Percentiles rank a stretch among this genome's conserved stretches.
Conservation (phyloP, 2,329 filamentous ascomycete genomes). For the Arthrobotrys musiformis region DNA sequence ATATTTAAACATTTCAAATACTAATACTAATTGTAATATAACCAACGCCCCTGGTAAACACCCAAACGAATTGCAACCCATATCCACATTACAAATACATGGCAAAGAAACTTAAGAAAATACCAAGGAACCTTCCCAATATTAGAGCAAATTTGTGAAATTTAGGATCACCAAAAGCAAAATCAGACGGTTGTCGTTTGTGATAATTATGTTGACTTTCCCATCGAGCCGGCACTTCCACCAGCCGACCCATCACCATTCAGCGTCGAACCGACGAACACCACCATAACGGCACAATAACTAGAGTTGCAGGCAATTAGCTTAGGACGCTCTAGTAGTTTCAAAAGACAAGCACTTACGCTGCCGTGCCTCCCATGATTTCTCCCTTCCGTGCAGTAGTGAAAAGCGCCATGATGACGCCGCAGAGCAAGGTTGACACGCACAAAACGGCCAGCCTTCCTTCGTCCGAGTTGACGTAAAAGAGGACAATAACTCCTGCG, state of each 20-base stretch:
- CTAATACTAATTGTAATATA: too few relatives aligned
- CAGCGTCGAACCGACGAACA: conserved; percentile 50
- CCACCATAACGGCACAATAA: conserved; percentile 52
- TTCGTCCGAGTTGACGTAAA: conserved; percentile 8
- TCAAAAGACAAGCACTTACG: conserved; percentile 29
- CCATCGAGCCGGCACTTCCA: background rate
- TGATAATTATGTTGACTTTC: background rate
- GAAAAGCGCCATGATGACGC: conserved; percentile 41
- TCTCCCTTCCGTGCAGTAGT: conserved; percentile 53
- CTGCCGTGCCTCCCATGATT: conserved; percentile 52
- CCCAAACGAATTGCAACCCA: background rate
- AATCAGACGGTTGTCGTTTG: too few relatives aligned
- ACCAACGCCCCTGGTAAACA: background rate
- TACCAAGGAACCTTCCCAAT: background rate
- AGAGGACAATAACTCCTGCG: conserved; percentile 40
- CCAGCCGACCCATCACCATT: background rate
- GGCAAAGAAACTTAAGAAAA: too few relatives aligned
- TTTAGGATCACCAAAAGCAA: too few relatives aligned
- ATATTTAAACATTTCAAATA: background rate
- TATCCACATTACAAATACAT: background rate
- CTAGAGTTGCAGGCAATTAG: conserved; percentile 18
- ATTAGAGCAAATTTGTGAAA: background rate
- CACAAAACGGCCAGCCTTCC: conserved; percentile 35
- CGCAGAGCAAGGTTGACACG: conserved; percentile 42
- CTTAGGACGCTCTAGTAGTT: background rate